A percentile compares a stretch with the other conserved stretches of the same genome.
Conservation (phyloP, 2,329 filamentous ascomycete genomes). For the Aspergillus sergii region DNA sequence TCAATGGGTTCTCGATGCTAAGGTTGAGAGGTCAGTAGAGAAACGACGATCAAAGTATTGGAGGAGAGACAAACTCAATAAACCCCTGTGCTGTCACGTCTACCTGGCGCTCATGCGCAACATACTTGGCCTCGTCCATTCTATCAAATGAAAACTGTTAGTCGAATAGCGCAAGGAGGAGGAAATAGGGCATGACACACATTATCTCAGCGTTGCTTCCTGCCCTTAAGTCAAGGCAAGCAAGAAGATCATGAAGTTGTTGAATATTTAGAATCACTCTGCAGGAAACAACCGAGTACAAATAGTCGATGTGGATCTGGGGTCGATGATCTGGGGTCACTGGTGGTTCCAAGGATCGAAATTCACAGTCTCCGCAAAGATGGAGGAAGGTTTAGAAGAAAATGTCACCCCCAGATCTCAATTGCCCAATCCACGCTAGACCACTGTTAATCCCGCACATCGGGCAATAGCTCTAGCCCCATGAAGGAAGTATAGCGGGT, state of each 20-base stretch:
- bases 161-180: neutral
- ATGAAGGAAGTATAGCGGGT: neutral
- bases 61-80: neutral
- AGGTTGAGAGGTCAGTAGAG: neutral
- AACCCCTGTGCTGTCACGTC: neutral
- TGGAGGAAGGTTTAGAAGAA: neutral
- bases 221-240: neutral
- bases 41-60: neutral
- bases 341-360: neutral
- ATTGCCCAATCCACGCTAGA: neutral
- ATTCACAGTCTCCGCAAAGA: neutral
- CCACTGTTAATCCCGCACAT: neutral
- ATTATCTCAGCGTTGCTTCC: neutral
- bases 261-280: neutral
- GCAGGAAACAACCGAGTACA: neutral
- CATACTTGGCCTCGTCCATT: neutral
- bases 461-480: neutral
- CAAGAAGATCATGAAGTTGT: neutral
- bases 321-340: neutral
- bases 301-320: slow-evolving; percentile 2
- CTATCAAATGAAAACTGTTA: neutral
- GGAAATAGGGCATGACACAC: neutral
- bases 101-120: neutral
- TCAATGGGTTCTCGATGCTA: slow-evolving; percentile 52
- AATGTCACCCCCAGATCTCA: neutral